A percentile compares a stretch with the other conserved stretches of the same genome.
phyloP scores from a whole-genome alignment of 2,329 filamentous ascomycete species.

The Pyrenophora seminiperda region DNA sequence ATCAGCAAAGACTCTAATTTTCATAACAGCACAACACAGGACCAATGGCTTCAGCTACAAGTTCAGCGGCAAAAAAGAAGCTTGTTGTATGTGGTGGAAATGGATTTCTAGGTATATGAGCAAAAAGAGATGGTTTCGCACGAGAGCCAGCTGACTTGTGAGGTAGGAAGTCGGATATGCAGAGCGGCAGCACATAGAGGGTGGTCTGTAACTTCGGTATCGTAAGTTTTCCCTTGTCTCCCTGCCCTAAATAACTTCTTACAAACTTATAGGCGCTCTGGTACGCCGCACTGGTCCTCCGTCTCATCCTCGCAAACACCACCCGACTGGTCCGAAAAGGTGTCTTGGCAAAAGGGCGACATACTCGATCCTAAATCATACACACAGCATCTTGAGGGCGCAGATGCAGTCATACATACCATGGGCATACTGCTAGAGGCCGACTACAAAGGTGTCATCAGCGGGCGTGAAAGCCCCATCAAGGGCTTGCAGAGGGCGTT shows the following conservation, averaged over 20 bases:
- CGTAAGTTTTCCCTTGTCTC: constrained; percentile 58
- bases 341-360: constrained; percentile 87
- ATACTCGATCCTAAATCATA: constrained; percentile 84
- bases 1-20: not conserved
- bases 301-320: constrained; percentile 73
- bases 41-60: constrained; percentile 59
- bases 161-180: constrained; percentile 76
- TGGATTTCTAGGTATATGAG: constrained; percentile 75
- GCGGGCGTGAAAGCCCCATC: constrained; percentile 81
- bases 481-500: constrained; percentile 80
- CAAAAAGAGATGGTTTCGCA: not conserved
- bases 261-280: constrained; percentile 71
- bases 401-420: constrained; percentile 87
- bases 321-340: constrained; percentile 79
- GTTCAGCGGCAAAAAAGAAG: constrained; percentile 69
- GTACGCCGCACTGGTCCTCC: constrained; percentile 81
- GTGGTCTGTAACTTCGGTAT: constrained; percentile 92
- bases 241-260: constrained; percentile 2
- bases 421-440: constrained; percentile 97
- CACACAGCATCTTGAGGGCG: constrained; percentile 72
- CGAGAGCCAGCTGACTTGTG: not conserved
- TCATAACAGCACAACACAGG: constrained; percentile 12
- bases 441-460: constrained; percentile 93
- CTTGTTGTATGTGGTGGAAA: constrained; percentile 92
- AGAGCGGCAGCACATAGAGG: constrained; percentile 82